A percentile compares a stretch with the other conserved stretches of the same genome.
phyloP scores from a whole-genome alignment of 306 rosid genomes.

The Cucumis melo region DNA sequence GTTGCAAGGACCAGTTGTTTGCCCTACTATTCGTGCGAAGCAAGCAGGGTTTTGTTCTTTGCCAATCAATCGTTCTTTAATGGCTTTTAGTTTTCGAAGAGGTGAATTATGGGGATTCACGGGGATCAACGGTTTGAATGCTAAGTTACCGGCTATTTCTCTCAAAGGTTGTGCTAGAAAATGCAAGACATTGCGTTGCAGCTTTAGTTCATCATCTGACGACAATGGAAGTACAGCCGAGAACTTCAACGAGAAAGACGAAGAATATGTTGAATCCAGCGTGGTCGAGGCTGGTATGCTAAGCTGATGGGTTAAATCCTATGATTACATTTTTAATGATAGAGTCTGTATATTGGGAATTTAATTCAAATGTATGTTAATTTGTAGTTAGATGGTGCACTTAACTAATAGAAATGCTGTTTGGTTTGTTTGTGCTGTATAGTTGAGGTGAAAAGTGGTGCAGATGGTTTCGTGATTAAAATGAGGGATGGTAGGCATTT shows the following conservation, averaged over 20 bases:
- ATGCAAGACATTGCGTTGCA: slow-evolving; percentile 43
- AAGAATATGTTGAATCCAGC: slow-evolving; percentile 75
- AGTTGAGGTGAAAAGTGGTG: slow-evolving; percentile 99
- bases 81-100: slow-evolving; percentile 31
- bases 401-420: not conserved
- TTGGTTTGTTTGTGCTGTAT: slow-evolving; percentile 16
- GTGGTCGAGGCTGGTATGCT: slow-evolving; percentile 87
- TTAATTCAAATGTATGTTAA: not conserved
- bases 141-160: slow-evolving; percentile 26
- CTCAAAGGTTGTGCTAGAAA: slow-evolving; percentile 22
- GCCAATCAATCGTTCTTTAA: slow-evolving; percentile 37
- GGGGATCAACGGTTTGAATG: slow-evolving; percentile 21
- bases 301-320: slow-evolving; percentile 1
- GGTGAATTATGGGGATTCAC: slow-evolving; percentile 56
- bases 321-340: not conserved
- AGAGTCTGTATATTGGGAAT: not conserved
- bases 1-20: slow-evolving; percentile 77
- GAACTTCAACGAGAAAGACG: slow-evolving; percentile 76
- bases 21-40: slow-evolving; percentile 57
- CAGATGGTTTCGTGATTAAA: slow-evolving; percentile 83
- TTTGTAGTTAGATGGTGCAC: not conserved
- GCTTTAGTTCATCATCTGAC: slow-evolving; percentile 56
- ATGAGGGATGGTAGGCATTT: slow-evolving; percentile 96
- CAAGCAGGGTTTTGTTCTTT: slow-evolving; percentile 36
- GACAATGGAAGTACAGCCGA: slow-evolving; percentile 76